phyloP scores from a whole-genome alignment of 2,329 filamentous ascomycete species.

The Penicillium sp. region DNA sequence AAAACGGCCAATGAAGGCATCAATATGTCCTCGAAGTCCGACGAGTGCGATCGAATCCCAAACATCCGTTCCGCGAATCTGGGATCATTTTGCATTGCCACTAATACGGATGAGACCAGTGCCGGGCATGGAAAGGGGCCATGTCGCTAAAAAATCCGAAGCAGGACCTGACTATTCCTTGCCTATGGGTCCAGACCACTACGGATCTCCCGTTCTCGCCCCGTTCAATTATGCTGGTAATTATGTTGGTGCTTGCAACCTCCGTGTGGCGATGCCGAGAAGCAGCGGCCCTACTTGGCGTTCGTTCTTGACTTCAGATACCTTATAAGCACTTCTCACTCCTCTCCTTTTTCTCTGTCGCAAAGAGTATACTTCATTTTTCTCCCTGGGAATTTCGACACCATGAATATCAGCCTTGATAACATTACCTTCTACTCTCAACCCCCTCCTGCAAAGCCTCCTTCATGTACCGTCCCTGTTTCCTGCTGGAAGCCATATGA shows the following conservation, averaged over 20 bases:
- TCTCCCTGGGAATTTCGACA: neutral
- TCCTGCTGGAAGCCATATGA: slow-evolving; percentile 10
- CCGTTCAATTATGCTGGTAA: neutral
- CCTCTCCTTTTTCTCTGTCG: neutral
- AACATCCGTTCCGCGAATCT: neutral
- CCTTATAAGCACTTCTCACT: neutral
- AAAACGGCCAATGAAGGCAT: neutral
- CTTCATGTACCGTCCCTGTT: neutral
- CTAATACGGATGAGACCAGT: neutral
- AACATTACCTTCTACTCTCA: slow-evolving; percentile 17
- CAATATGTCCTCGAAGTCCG: neutral
- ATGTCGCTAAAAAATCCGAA: neutral
- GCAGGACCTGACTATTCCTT: neutral
- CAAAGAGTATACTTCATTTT: neutral
- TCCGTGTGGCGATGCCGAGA: slow-evolving; percentile 5
- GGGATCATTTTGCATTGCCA: neutral
- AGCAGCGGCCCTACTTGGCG: neutral
- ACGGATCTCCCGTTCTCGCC: neutral
- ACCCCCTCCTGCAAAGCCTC: slow-evolving; percentile 1
- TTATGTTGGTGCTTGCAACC: slow-evolving; percentile 1
- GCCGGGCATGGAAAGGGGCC: neutral
- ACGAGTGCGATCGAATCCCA: neutral
- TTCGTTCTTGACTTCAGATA: neutral
- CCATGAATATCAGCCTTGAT: slow-evolving; percentile 12
- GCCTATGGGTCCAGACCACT: neutral